Conservation (phyloP, 73 alveolate species). For the Paramecium sexaurelia region DNA sequence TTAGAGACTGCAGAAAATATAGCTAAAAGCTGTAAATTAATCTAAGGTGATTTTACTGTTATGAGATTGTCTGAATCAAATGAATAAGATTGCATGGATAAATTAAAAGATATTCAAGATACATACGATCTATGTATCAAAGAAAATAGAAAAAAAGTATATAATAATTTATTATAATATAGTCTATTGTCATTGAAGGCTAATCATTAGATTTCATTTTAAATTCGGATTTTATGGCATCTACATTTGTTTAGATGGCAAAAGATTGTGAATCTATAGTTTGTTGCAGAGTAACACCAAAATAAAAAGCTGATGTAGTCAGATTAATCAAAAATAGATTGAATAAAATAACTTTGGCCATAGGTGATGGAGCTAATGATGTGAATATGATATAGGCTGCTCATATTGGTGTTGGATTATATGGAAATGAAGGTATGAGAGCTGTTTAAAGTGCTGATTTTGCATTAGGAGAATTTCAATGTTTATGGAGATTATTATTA, state of each 20-base stretch:
- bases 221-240: slow-evolving; percentile 49
- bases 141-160: slow-evolving; percentile 77
- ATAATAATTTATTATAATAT: slow-evolving; percentile 15
- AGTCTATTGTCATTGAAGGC: slow-evolving; percentile 79
- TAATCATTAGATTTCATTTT: slow-evolving; percentile 65
- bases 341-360: slow-evolving; percentile 83
- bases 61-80: slow-evolving; percentile 69
- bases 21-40: slow-evolving; percentile 92
- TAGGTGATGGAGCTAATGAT: slow-evolving; percentile 99
- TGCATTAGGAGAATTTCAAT: slow-evolving; percentile 91
- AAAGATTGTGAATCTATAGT: slow-evolving; percentile 78
- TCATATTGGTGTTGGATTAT: slow-evolving; percentile 92
- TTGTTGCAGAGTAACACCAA: slow-evolving; percentile 88
- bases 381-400: slow-evolving; percentile 90
- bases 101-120: slow-evolving; percentile 56
- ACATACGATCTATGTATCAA: slow-evolving; percentile 62
- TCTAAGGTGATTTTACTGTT: slow-evolving; percentile 82
- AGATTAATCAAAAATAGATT: slow-evolving; percentile 76
- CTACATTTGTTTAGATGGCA: slow-evolving; percentile 41
- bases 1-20: slow-evolving; percentile 98
- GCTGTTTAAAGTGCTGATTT: slow-evolving; percentile 96
- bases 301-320: slow-evolving; percentile 96
- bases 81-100: slow-evolving; percentile 65
- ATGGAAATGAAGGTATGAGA: slow-evolving; percentile 98
- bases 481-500: slow-evolving; percentile 86